Evolutionary conservation across 1,284 basidiomycete species (phyloP), one percentile per base, ranked within the genome.

Genomic region (Phellopilus nigrolimitatus): DNA sequence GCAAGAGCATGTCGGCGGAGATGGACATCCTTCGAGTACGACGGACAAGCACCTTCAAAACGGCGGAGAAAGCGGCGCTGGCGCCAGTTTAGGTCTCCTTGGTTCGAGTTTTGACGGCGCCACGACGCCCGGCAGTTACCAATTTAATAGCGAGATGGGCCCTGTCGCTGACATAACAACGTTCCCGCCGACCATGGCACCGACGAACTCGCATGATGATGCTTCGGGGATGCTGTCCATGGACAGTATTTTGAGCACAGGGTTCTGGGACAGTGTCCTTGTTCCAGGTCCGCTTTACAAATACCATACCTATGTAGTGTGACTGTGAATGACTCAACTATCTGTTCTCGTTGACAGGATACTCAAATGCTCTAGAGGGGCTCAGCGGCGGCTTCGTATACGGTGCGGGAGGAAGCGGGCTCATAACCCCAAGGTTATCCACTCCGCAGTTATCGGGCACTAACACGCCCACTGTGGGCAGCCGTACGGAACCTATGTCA

Each of bases 241-340:
- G 82, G 88, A 90, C 60, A 83, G 80, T 61, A 84, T 91, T 47
- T 70, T 91, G 52, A 84, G 79, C 56, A 79, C 73, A 52, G 79
- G 79, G 36, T 91, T 91, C 64, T 91, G 88, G 88, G 88, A 91
- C 64, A 89, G 75, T 61, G 80, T 91, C 57, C 76, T 91, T 27
- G 82, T 91, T 39, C 88, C 88, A 60, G 88, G 87, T 88, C 59
- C 55, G 82, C 71, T 36, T 45, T 38, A 36, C 51, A 56, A 49
- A 36, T 22, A 25, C 34, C 47, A 22, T 10, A 19, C 13, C 38
- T 51, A 42, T 36, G 31, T 54, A 38, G 17, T 21, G 21, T 40
- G 19, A 47, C 21, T 9, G 41, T 17, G 12, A 40, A 25, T 41
- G 28, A 49, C 47, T 56, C 36, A 47, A 57, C 40, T 33, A 34